A percentile compares a stretch with the other conserved stretches of the same genome.
Evolutionary conservation across 2,329 filamentous ascomycete species (phyloP).

Genomic region (Fusarium continuum): DNA sequence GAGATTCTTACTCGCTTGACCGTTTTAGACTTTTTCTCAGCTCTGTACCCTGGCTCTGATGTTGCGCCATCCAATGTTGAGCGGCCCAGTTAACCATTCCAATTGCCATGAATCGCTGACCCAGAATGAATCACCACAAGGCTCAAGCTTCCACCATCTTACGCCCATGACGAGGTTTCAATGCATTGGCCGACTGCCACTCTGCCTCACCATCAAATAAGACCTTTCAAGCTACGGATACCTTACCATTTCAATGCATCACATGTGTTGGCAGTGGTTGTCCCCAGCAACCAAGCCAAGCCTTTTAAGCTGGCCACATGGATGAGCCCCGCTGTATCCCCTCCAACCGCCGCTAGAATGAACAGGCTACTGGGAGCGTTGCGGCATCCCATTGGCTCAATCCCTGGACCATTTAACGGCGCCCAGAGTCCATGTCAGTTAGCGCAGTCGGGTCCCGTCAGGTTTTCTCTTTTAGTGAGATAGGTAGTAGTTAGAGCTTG

Average conservation of each 20-base stretch:
- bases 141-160: not conserved
- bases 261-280: conserved; percentile 18
- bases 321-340: conserved; percentile 25
- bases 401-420: not conserved
- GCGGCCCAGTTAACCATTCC: not conserved
- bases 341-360: conserved; percentile 20
- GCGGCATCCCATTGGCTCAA: not conserved
- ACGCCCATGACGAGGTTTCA: not conserved
- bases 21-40: not conserved
- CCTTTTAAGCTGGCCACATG: conserved; percentile 4
- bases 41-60: not conserved
- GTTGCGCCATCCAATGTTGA: not conserved
- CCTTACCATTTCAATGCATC: too few species aligned
- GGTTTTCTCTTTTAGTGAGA: conserved; percentile 33
- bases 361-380: not conserved
- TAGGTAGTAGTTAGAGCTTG: too few species aligned
- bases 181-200: too few species aligned
- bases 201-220: not conserved
- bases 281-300: conserved; percentile 28
- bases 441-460: conserved; percentile 16
- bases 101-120: not conserved
- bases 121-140: not conserved
- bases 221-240: too few species aligned
- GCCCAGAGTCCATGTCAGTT: not conserved
- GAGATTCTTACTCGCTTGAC: conserved; percentile 6